Base-by-base conservation (phyloP, 495 filamentous ascomycete species). In the Saxophila tyrrhenica region DNA sequence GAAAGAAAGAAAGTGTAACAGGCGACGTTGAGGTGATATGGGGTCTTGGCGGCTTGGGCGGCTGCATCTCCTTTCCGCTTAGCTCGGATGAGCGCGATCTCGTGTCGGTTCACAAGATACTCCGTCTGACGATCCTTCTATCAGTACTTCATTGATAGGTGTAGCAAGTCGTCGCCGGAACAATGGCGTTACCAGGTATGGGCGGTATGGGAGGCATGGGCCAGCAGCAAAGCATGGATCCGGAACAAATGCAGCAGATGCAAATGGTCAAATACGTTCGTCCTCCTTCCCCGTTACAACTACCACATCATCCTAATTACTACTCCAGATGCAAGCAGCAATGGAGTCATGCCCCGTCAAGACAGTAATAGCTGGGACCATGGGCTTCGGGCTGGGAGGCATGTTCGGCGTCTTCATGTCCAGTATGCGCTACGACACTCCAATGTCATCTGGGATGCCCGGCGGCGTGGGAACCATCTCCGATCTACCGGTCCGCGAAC, bases 371-470 rank as follows among this genome's bases (percentile, higher is more conserved):
- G 80, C 86, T 1, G 91, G 89, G 38, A 84, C 77, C 17, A 88
- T 88, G 75, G 90, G 90, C 11, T 95, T 95, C 64, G 90, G 80
- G 24, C 80, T 96, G 39, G 90, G 90, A 50, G 91, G 88, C 60
- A 69, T 87, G n/a, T 95, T 96, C 60, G 90, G 90, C 47, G 73
- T 96, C 56, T 95, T 96, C 69, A 95, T 95, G 88, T 88, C 90
- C 51, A 86, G 84, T 67, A 94, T 94, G 89, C 81, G 83, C 71
- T 94, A 94, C 77, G 87, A 94, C 64, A 90, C 87, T 2, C 80
- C 87, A 45, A 73, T 86, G 63, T 80, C 78, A 39, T 75, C 76
- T 64, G 76, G 82, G 39, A 21, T 61, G 25, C 74, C 83, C 15
- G 78, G 77, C 65, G 76, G 82, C 43, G 68, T 74, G 50, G 75